Evolutionary conservation across 148 eudicot species (phyloP), one percentile per base, ranked within the genome.

Genomic region (Persicaria tinctoria): DNA sequence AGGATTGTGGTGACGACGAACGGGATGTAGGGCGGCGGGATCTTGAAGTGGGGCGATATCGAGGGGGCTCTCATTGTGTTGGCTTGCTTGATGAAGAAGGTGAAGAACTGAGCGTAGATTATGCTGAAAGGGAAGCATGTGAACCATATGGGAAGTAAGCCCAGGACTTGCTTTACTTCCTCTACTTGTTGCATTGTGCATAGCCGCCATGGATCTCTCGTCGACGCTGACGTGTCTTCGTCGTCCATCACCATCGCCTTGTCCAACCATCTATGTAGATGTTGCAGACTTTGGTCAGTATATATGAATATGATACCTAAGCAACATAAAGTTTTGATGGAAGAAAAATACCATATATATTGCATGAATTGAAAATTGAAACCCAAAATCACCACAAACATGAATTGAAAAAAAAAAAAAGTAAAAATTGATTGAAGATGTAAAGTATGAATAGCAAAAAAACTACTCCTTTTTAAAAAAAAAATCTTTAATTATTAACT

Each of bases 61-160:
- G 73, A 64, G 27, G 89, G 82, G 84, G 82, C 79, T 83, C 7
- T 41, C 70, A 83, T 83, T 75, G 77, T 46, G 75, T 5, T 47
- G 74, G 87, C 88, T 78, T 89, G 93, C 79, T 56, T 80, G 7
- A 85, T 14, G 84, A 89, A 87, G 79, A 79, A 89, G 27, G 89
- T 87, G 51, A 80, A 79, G 74, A 85, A 75, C 53, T 87, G 93
- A 9, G 89, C 76, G 69, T 82, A 86, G 12, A 87, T 80, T 27
- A 87, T 77, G 62, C 83, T 75, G 38, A 89, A 79, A 4, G 90
- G 82, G 13, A 85, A 82, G 62, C 87, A 83, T 50, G 89, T 74
- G 4, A 84, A 81, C 93, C 93, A 89, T 0, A 89, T 55, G 0
- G 90, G 93, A 7, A 89, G 62, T 55, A 87, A 72, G 62, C 90